Evolutionary conservation across 306 rosid genomes (phyloP), one percentile per base, ranked within the genome.

Genomic region (Trifolium repens): DNA sequence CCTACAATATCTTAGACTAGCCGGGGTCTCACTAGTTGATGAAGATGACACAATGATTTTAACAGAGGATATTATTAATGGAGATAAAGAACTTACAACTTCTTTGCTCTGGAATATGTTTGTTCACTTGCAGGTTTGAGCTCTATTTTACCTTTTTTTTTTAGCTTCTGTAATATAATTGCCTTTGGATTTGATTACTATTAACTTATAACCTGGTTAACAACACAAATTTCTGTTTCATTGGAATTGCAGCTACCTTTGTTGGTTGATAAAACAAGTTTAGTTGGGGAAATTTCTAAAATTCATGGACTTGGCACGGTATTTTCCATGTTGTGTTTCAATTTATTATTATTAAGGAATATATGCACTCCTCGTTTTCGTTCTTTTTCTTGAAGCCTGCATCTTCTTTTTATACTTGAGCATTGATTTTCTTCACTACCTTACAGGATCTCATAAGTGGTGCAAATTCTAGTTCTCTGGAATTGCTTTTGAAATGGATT

Each of bases 31-130:
- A 27, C 79, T 94, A 81, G 52, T 32, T 61, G 97, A 94, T 79
- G 91, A 91, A 69, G 98, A 91, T 77, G 94, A 78, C 80, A 72
- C 83, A 78, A 86, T 69, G 84, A 87, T 91, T 72, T 72, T 50
- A 74, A 87, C 84, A 49, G 94, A 87, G 60, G 98, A 91, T 84
- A 80, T 94, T 73, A 88, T 83, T 58, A 73, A 81, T 69, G 90
- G 97, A 60, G 98, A 94, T 70, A 91, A 86, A 84, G 97, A 94
- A 84, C 91, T 94, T 54, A 84, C 86, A 74, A 75, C 91, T 58
- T 87, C 94, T 55, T 87, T 94, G 88, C 93, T 94, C 42, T 94
- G 97, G 93, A 94, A 94, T 65, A 84, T 90, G 82, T 91, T 94
- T 77, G 93, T 91, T 52, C 91, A 84, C 69, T 78, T 94, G 82